These are phyloP conservation scores for Penicillium verrucosum DNA, from an alignment of 2,329 filamentous ascomycete species.

Conservation along the genomic window DNA sequence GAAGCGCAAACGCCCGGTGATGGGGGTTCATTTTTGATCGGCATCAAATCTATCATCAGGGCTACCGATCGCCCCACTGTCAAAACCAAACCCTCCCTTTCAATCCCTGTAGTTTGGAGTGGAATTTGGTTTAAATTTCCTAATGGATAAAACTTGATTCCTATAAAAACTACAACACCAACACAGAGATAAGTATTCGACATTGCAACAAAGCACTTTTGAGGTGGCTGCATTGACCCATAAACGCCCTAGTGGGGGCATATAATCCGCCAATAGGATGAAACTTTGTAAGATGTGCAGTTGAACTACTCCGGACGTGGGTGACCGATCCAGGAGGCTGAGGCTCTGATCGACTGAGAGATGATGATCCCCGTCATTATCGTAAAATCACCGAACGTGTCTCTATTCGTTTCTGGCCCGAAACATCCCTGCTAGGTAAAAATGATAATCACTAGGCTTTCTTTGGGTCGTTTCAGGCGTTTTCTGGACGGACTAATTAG, in stretches of 20 bases:
- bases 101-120: neutral
- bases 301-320: neutral
- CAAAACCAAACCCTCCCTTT: neutral
- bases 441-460: conserved; percentile 1
- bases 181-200: neutral
- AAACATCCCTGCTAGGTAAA: neutral
- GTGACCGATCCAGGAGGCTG: conserved; percentile 1
- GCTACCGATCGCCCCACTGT: conserved; percentile 1
- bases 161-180: too few relatives aligned
- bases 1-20: neutral
- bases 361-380: neutral
- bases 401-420: neutral
- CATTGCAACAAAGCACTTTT: neutral
- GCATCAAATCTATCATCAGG: neutral
- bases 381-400: neutral
- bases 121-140: neutral
- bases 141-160: too few relatives aligned
- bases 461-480: conserved; percentile 1
- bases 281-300: neutral
- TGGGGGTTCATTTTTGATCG: neutral
- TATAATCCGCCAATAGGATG: neutral
- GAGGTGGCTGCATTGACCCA: neutral
- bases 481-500: neutral
- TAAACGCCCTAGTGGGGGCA: neutral
- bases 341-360: conserved; percentile 7